Evolutionary conservation across 2,329 filamentous ascomycete species (phyloP), one percentile per base, ranked within the genome.

Genomic region (Fusarium penzigii): DNA sequence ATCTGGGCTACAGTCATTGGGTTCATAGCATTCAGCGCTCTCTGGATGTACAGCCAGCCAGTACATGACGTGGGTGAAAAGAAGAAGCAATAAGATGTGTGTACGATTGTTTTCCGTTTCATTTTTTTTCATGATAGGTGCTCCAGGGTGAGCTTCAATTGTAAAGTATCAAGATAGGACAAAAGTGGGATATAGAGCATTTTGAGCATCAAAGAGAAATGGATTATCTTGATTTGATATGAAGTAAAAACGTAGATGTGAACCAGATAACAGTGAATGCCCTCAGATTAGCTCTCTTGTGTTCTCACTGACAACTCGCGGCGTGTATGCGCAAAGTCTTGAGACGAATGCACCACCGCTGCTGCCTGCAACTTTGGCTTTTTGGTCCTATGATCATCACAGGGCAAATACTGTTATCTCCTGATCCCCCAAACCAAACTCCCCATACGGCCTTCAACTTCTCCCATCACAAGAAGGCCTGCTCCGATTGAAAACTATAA

Each of bases 1-100:
- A 89, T 97, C 55, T 89, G 83, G 69, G 87, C 87, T 45, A 96
- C 95, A 2, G 83, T 96, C 49, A 79, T 78, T 11, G 94, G 92
- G 8, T 99, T 92, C 82, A 60, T 97, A 57, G 84, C 78, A 0
- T 97, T 99, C 74, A 89, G 92, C 47, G 84, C 85, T 13, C 66
- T 97, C 36, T 99, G 94, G 94, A 78, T 99, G 72, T 99, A 81
- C 66, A 83, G 80, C 65, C 77, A 77, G 66, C 81, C 82, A 2
- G 65, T 69, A 3, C 67, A 65, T 17, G 63, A 65, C 51, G 62
- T 66, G 17, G 57, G 61, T 36, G 65, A 59, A 39, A 63, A 52
- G 3, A 81, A 80, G 73, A 81, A 80, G 75, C 75, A 79, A 69
- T 81, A 70, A 41, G 42, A 51, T 42, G 29, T 59, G 67, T 9